phyloP scores from a whole-genome alignment of 2,329 filamentous ascomycete species.

The Pseudocercospora fijiensis region DNA sequence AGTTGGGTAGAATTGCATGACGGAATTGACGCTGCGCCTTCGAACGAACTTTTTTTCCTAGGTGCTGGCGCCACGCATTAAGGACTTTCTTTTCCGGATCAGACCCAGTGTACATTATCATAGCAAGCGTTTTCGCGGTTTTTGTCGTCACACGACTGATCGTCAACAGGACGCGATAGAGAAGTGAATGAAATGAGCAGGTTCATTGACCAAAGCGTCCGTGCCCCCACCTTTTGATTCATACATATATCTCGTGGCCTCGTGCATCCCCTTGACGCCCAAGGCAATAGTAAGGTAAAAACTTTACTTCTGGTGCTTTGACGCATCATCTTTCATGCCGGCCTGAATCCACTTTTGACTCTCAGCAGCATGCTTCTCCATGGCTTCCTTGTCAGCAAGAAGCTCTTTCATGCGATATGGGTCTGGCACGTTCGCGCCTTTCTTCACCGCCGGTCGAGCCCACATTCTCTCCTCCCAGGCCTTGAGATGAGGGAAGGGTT shows the following conservation, averaged over 20 bases:
- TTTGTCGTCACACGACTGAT: background rate
- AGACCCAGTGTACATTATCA: constrained; percentile 9
- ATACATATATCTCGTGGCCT: background rate
- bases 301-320: constrained; percentile 42
- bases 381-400: constrained; percentile 56
- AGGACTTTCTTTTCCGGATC: constrained; percentile 1
- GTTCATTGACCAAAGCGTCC: background rate
- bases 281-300: background rate
- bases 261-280: background rate
- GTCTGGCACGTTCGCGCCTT: constrained; percentile 63
- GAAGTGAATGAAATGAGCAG: constrained; percentile 6
- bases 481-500: constrained; percentile 72
- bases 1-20: background rate
- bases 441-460: constrained; percentile 69
- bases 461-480: constrained; percentile 74
- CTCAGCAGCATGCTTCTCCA: constrained; percentile 54
- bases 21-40: background rate
- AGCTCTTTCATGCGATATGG: constrained; percentile 62
- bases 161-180: constrained; percentile 2
- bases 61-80: background rate
- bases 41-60: background rate
- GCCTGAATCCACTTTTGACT: constrained; percentile 64
- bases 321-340: constrained; percentile 67
- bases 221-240: too few relatives aligned
- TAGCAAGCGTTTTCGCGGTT: constrained; percentile 13